A percentile compares a stretch with the other conserved stretches of the same genome.
Evolutionary conservation across 441 rosid genomes (phyloP).

Genomic region (Populus tomentosa): DNA sequence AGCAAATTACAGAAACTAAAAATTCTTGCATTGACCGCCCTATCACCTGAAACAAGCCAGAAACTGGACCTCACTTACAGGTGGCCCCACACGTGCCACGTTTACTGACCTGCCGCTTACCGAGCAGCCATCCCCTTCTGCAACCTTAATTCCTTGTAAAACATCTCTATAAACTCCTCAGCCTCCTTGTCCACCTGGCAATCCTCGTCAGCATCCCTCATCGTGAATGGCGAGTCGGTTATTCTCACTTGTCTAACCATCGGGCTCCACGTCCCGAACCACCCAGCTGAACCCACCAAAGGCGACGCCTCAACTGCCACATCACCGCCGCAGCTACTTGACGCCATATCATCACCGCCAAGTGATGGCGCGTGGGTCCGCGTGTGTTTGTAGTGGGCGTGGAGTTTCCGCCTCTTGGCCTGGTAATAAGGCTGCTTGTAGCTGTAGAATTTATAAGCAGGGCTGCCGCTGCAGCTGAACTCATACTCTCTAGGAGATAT

Average conservation of each 20-base stretch:
- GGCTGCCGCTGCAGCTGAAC: conserved; percentile 82
- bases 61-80: not conserved
- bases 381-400: conserved; percentile 1
- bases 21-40: not conserved
- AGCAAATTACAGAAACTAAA: not conserved
- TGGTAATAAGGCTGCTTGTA: conserved; percentile 9
- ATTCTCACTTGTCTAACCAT: conserved; percentile 41
- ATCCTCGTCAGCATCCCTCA: conserved; percentile 28
- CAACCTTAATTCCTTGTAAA: conserved; percentile 54
- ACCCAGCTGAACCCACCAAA: conserved; percentile 22
- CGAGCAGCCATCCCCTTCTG: conserved; percentile 46
- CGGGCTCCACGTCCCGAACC: conserved; percentile 20
- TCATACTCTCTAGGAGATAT: conserved; percentile 60
- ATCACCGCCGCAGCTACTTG: not conserved
- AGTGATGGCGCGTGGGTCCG: conserved; percentile 12
- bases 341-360: conserved; percentile 13
- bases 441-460: conserved; percentile 34
- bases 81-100: not conserved
- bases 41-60: not conserved
- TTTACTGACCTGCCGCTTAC: conserved; percentile 9
- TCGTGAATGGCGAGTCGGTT: conserved; percentile 48
- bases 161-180: conserved; percentile 73
- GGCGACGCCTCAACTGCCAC: conserved; percentile 24
- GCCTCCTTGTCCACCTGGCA: conserved; percentile 65
- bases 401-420: conserved; percentile 21